These are phyloP conservation scores for Mortierella antarctica DNA, from an alignment of 192 early-diverging fungal genomes.

Conservation along the genomic window DNA sequence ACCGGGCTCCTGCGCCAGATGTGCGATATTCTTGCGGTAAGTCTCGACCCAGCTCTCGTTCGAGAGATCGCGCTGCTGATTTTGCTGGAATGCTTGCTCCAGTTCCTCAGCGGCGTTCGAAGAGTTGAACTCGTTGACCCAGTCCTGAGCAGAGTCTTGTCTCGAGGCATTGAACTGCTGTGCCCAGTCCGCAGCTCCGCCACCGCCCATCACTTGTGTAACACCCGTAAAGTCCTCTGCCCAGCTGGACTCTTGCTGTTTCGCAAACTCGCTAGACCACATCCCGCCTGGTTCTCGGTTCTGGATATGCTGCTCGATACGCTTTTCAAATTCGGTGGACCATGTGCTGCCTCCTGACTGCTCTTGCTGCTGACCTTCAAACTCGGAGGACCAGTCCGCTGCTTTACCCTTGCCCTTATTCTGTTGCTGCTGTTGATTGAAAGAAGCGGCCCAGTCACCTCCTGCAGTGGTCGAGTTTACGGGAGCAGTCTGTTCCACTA, in stretches of 20 bases:
- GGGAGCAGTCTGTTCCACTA: slow-evolving; percentile 70
- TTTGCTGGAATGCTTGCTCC: slow-evolving; percentile 61
- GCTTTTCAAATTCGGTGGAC: slow-evolving; percentile 77
- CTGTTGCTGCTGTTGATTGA: slow-evolving; percentile 38
- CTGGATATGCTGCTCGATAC: slow-evolving; percentile 61
- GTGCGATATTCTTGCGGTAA: slow-evolving; percentile 77
- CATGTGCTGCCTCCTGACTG: slow-evolving; percentile 64
- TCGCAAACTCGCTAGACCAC: slow-evolving; percentile 67
- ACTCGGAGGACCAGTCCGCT: slow-evolving; percentile 43
- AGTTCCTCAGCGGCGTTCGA: slow-evolving; percentile 53
- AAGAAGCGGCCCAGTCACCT: slow-evolving; percentile 45
- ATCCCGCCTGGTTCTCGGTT: slow-evolving; percentile 62
- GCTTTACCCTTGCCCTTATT: slow-evolving; percentile 41
- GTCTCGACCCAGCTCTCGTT: slow-evolving; percentile 75
- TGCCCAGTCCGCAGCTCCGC: slow-evolving; percentile 51
- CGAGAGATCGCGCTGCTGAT: slow-evolving; percentile 62
- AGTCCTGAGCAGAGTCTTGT: slow-evolving; percentile 27
- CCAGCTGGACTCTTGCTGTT: slow-evolving; percentile 66
- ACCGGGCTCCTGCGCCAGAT: slow-evolving; percentile 65
- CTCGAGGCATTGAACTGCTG: slow-evolving; percentile 50
- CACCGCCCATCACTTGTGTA: slow-evolving; percentile 55
- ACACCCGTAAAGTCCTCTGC: slow-evolving; percentile 70
- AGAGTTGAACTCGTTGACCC: slow-evolving; percentile 62
- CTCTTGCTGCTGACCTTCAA: slow-evolving; percentile 35
- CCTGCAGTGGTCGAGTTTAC: slow-evolving; percentile 4